Evolutionary conservation across 371 early-diverging fungal species (phyloP).

Genomic region (Mortierella sp.): DNA sequence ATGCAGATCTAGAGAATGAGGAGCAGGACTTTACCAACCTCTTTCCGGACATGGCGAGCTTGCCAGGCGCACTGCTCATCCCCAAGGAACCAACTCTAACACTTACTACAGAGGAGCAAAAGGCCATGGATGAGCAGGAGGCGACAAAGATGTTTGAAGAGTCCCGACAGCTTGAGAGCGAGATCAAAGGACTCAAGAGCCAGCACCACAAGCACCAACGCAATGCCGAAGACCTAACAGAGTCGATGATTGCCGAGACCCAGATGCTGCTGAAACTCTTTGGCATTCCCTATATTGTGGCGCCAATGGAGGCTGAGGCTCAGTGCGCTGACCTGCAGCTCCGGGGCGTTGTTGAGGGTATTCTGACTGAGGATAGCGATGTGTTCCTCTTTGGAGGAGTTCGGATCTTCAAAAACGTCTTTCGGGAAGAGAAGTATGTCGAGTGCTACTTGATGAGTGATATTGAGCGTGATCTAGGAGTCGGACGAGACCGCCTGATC

Average conservation of each 20-base stretch:
- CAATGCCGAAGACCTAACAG: constrained; percentile 75
- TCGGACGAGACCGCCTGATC: constrained; percentile 83
- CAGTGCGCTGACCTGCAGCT: constrained; percentile 92
- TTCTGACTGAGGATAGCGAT: constrained; percentile 99
- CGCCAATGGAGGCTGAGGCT: constrained; percentile 98
- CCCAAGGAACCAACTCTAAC: constrained; percentile 24
- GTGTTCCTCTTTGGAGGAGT: constrained; percentile 96
- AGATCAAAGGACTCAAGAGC: constrained; percentile 68
- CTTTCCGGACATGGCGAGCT: constrained; percentile 50
- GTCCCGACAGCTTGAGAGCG: constrained; percentile 66
- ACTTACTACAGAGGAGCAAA: constrained; percentile 65
- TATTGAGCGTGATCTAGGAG: constrained; percentile 77
- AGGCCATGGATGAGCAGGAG: constrained; percentile 65
- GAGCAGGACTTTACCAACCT: constrained; percentile 54
- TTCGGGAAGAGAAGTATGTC: constrained; percentile 90
- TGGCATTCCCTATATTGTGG: constrained; percentile 95
- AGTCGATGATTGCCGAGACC: constrained; percentile 80
- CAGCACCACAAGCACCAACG: constrained; percentile 73
- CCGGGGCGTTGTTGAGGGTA: constrained; percentile 91
- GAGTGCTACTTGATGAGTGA: constrained; percentile 82
- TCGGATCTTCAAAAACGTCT: constrained; percentile 96
- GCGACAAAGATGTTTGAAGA: constrained; percentile 59
- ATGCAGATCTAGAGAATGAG: constrained; percentile 54
- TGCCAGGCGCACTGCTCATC: constrained; percentile 48
- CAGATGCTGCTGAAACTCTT: constrained; percentile 89